These are phyloP conservation scores for Panaeolus papilionaceus DNA, from an alignment of 768 basidiomycete species.

Conservation along the genomic window DNA sequence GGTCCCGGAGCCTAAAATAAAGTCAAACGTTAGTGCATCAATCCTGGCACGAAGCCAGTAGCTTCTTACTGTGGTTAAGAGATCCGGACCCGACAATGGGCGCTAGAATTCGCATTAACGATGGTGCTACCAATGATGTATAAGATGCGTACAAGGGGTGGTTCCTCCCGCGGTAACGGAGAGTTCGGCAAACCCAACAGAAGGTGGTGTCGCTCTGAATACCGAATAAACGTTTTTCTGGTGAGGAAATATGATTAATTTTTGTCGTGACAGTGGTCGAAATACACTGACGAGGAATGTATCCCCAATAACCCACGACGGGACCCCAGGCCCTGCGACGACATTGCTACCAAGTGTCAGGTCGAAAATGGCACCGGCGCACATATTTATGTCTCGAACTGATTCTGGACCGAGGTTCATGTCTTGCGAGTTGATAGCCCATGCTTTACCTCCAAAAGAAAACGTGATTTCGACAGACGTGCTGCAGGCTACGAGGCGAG, in stretches of 20 bases:
- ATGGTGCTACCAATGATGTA: neutral
- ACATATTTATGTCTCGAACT: slow-evolving; percentile 37
- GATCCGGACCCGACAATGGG: neutral
- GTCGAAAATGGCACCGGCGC: slow-evolving; percentile 78
- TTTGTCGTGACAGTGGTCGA: neutral
- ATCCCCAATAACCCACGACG: slow-evolving; percentile 74
- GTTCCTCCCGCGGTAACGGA: slow-evolving; percentile 48
- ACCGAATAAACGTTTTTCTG: slow-evolving; percentile 24
- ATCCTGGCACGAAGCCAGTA: neutral
- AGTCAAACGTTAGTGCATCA: neutral
- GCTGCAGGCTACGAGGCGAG: slow-evolving; percentile 62
- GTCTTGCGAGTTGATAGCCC: slow-evolving; percentile 78
- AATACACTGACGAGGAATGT: slow-evolving; percentile 62
- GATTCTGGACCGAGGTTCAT: slow-evolving; percentile 75
- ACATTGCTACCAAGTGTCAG: slow-evolving; percentile 55
- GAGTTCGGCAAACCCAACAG: slow-evolving; percentile 56
- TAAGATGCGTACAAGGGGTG: slow-evolving; percentile 42
- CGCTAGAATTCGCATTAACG: neutral
- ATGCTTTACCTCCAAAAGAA: slow-evolving; percentile 78
- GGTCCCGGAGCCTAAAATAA: neutral
- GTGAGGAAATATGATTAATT: neutral
- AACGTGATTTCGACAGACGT: slow-evolving; percentile 62
- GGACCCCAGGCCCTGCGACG: slow-evolving; percentile 43
- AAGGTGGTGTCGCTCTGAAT: slow-evolving; percentile 36
- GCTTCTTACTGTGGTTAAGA: neutral